A percentile compares a stretch with the other conserved stretches of the same genome.
These are phyloP conservation scores for Ogataea ramenticola DNA, from an alignment of 805 yeast genomes.

Conservation along the genomic window DNA sequence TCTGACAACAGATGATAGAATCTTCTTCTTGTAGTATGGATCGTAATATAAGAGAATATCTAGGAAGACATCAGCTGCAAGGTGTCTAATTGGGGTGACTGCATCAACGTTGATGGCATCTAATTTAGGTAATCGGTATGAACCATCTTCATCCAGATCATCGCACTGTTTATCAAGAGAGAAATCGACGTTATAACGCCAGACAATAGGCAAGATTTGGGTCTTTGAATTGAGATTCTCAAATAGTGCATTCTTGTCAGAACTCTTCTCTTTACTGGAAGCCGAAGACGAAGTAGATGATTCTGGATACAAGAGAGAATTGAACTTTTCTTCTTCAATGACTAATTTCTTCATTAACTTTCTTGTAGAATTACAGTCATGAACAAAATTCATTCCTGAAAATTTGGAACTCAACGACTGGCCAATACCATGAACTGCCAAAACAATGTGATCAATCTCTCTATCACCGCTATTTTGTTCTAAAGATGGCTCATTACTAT, in stretches of 20 bases:
- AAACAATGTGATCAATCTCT: conserved; percentile 49
- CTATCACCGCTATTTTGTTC: conserved; percentile 32
- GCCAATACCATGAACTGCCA: conserved; percentile 96
- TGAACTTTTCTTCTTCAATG: conserved; percentile 32
- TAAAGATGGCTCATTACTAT: conserved; percentile 36
- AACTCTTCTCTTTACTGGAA: conserved; percentile 18
- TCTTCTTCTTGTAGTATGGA: conserved; percentile 54
- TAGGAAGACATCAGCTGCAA: conserved; percentile 80
- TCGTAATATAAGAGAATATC: conserved; percentile 80
- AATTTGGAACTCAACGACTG: conserved; percentile 74
- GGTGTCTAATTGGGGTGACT: conserved; percentile 63
- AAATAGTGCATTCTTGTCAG: conserved; percentile 10
- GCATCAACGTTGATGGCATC: conserved; percentile 72
- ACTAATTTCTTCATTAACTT: conserved; percentile 47
- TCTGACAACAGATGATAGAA: conserved; percentile 50
- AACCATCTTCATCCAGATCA: conserved; percentile 30
- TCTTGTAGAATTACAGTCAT: conserved; percentile 65
- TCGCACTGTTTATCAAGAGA: conserved; percentile 36
- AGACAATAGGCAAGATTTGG: conserved; percentile 84
- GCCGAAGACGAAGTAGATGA: neutral
- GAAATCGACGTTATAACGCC: conserved; percentile 79
- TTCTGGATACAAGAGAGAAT: conserved; percentile 28
- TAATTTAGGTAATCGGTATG: conserved; percentile 49
- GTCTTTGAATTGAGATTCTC: conserved; percentile 43
- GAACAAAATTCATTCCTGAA: conserved; percentile 81